A percentile compares a stretch with the other conserved stretches of the same genome.
phyloP scores from a whole-genome alignment of 2,329 filamentous ascomycete species.

The Aureobasidium mangrovei region DNA sequence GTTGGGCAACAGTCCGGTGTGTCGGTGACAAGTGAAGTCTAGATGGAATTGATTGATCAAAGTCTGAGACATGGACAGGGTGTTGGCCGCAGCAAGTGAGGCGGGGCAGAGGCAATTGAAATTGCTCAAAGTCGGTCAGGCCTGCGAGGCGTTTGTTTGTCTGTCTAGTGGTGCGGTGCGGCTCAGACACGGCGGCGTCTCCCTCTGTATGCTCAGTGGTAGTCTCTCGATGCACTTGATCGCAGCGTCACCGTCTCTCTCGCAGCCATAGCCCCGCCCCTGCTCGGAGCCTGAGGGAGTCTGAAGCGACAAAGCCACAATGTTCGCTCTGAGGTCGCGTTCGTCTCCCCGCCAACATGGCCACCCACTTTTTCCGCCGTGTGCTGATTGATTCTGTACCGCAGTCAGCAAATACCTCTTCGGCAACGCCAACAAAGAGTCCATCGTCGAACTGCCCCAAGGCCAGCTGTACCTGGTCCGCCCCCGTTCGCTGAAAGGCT shows the following conservation, averaged over 20 bases:
- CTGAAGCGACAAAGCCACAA: slow-evolving; percentile 4
- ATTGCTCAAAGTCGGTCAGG: slow-evolving; percentile 9
- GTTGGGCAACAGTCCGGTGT: too few relatives aligned
- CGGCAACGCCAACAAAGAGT: slow-evolving; percentile 78
- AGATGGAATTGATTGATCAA: neutral
- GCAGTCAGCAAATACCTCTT: slow-evolving; percentile 70
- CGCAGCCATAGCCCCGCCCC: neutral
- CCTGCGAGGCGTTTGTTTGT: neutral
- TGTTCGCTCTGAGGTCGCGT: slow-evolving; percentile 18
- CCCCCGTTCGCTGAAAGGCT: slow-evolving; percentile 89
- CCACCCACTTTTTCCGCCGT: slow-evolving; percentile 9
- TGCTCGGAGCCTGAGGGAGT: neutral
- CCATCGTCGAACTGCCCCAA: slow-evolving; percentile 86
- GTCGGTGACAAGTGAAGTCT: neutral
- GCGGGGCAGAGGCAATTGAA: neutral
- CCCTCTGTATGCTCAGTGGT: neutral
- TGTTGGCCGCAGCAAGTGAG: neutral
- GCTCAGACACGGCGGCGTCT: neutral
- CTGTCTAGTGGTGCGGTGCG: neutral
- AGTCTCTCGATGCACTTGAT: slow-evolving; percentile 5
- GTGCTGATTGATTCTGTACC: neutral
- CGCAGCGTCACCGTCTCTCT: neutral
- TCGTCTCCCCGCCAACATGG: slow-evolving; percentile 17
- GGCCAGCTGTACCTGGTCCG: slow-evolving; percentile 96
- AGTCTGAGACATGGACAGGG: slow-evolving; percentile 5